Conservation (phyloP, 441 rosid genomes). For the Hura crepitans region DNA sequence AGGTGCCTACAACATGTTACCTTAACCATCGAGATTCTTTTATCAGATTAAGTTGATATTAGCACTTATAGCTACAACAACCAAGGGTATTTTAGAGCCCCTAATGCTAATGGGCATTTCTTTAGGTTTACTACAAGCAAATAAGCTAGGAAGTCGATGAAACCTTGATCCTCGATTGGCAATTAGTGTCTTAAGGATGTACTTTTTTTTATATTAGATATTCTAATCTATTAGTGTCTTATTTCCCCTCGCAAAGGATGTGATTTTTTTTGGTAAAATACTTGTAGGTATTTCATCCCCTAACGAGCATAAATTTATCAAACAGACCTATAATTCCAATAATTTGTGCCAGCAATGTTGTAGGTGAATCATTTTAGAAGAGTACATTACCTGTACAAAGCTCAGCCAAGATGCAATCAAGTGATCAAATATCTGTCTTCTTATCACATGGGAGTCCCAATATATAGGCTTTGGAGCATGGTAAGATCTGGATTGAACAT, state of each 20-base stretch:
- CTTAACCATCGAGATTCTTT: slow-evolving; percentile 11
- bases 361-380: slow-evolving; percentile 96
- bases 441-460: slow-evolving; percentile 88
- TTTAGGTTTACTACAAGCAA: slow-evolving; percentile 83
- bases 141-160: slow-evolving; percentile 75
- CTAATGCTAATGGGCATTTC: slow-evolving; percentile 86
- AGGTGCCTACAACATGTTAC: slow-evolving; percentile 10
- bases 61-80: slow-evolving; percentile 82
- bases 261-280: slow-evolving; percentile 85
- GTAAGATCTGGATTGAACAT: slow-evolving; percentile 97
- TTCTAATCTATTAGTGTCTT: slow-evolving; percentile 79
- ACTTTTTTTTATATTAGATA: slow-evolving; percentile 82
- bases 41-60: slow-evolving; percentile 62
- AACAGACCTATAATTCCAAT: slow-evolving; percentile 80
- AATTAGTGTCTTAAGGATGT: slow-evolving; percentile 78
- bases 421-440: slow-evolving; percentile 94
- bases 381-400: slow-evolving; percentile 97
- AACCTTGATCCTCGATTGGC: slow-evolving; percentile 98
- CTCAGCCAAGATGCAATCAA: slow-evolving; percentile 96
- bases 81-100: slow-evolving; percentile 93
- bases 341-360: slow-evolving; percentile 84
- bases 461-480: slow-evolving; percentile 97
- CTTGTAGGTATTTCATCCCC: slow-evolving; percentile 89
- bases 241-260: slow-evolving; percentile 91
- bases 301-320: slow-evolving; percentile 73